Evolutionary conservation across 352 stramenopile species (phyloP), one percentile per base, ranked within the genome.

Genomic region (Phytophthora cajani): DNA sequence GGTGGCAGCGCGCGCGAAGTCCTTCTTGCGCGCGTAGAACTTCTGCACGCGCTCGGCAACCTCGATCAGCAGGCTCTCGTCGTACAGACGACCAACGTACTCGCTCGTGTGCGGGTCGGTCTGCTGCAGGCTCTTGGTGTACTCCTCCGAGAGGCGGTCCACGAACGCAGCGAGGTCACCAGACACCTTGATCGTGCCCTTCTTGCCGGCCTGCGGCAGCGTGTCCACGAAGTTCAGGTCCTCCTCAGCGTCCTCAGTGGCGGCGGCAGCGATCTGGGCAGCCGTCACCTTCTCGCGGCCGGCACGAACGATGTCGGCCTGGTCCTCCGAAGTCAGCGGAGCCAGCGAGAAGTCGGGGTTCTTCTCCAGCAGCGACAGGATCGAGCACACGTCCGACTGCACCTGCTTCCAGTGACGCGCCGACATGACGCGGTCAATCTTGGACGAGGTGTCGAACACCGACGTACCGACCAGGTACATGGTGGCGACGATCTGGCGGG

Each of bases 81-180:
- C 97, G 25, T 90, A 92, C 55, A 99, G 84, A 36, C 97, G 91
- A 21, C 80, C 71, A 46, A 99, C 93, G 80, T 99, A 99, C 69
- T 99, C 96, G 58, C 91, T 85, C 57, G 96, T 98, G 84, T 99
- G 96, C 54, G 97, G 95, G 71, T 98, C 98, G 36, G 94, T 98
- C 61, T 98, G 92, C 80, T 99, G 97, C n/a, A 99, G 76, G 42
- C 79, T 92, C 89, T 99, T 99, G 64, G 85, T 99, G 86, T 99
- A 99, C 80, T 99, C 97, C 71, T 99, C 96, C 56, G 97, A 94
- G 21, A 99, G 85, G 44, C 95, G 93, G 49, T 94, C 89, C 36
- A 99, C 83, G 64, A 97, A 98, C 21, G 85, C 79, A 8, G 85
- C 90, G 32, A 97, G 79, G 64, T 95, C 94, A 19, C 92, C 93